Evolutionary conservation across 1,139 yeast species (phyloP), one percentile per base, ranked within the genome.

Genomic region (Geotrichum fermentans): DNA sequence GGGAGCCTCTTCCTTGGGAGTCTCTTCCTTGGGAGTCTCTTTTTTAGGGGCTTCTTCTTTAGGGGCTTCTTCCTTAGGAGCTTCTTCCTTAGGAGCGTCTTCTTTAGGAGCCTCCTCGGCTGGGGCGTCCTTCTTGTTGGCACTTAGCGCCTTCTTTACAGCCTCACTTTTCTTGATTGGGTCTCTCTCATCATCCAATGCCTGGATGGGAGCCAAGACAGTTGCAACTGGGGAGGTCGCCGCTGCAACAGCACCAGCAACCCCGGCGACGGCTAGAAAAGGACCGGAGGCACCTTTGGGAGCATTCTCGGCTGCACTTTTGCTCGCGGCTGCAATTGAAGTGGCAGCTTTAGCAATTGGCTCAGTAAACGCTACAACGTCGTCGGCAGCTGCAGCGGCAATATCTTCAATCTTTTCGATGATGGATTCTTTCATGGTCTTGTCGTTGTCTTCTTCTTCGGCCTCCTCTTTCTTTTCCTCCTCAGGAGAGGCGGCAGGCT

Each of bases 381-480:
- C 50, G 28, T 47, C 50, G n/a, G 50, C 50, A 16, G 50, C 46
- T 18, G 35, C 37, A 11, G 50, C 50, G 6, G 50, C 50, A 20
- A 33, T 24, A 24, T 47, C 28, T 34, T 47, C 49, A 30, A 47
- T 29, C 16, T 44, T 40, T 16, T 50, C 34, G 11, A 47, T 34
- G 11, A 47, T 4, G 14, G 38, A 24, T 14, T 34, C 45, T 24
- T 42, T 42, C 17, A 34, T 11, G 17, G 32, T 18, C 21, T 37
- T 16, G n/a, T 37, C 28, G 33, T 22, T 26, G 8, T 18, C 35
- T 20, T 37, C 38, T 5, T 30, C 42, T 2, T n/a, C 36, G 4
- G 10, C 17, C 10, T 28, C 11, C 18, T 17, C 35, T 5, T 40
- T 32, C 4, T 22, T 10, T n/a, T 24, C 33, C 3, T 22, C 20